phyloP scores from a whole-genome alignment of 768 basidiomycete genomes.

The Mrakia blollopis region DNA sequence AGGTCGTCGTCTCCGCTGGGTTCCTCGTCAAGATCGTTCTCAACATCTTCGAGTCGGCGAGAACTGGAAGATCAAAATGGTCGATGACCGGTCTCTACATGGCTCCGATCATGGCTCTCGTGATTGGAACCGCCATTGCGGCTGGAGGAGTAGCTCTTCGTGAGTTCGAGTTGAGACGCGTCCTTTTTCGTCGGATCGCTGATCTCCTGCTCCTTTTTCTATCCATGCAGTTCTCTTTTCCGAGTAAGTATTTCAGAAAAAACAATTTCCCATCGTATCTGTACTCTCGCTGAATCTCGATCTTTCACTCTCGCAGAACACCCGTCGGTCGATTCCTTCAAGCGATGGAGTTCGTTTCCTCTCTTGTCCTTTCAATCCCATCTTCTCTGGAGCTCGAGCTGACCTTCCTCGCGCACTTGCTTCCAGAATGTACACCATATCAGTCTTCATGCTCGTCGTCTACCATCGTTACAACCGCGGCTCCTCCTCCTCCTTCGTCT shows the following conservation, averaged over 20 bases:
- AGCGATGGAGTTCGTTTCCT: constrained; percentile 4
- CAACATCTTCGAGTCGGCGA: neutral
- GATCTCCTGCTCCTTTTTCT: neutral
- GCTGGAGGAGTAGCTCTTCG: neutral
- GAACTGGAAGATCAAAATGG: neutral
- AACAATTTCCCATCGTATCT: neutral
- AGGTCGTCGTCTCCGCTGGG: neutral
- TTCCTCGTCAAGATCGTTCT: constrained; percentile 1
- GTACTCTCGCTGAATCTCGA: neutral
- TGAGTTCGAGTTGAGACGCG: neutral
- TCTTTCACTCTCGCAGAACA: neutral
- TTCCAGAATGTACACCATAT: constrained; percentile 1
- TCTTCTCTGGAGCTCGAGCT: neutral
- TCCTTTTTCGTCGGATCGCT: neutral
- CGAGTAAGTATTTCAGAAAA: no score
- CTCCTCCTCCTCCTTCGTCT: neutral
- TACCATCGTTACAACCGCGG: constrained; percentile 2
- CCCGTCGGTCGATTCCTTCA: constrained; percentile 28
- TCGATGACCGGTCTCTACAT: neutral
- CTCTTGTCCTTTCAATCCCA: neutral
- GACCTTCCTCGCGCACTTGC: neutral
- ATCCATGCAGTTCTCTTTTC: constrained; percentile 6
- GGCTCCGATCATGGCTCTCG: neutral
- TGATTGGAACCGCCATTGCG: neutral
- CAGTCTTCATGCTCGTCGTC: constrained; percentile 10